Evolutionary conservation across 345 rosid species (phyloP), one percentile per base, ranked within the genome.

Genomic region (Aquilaria malaccensis): DNA sequence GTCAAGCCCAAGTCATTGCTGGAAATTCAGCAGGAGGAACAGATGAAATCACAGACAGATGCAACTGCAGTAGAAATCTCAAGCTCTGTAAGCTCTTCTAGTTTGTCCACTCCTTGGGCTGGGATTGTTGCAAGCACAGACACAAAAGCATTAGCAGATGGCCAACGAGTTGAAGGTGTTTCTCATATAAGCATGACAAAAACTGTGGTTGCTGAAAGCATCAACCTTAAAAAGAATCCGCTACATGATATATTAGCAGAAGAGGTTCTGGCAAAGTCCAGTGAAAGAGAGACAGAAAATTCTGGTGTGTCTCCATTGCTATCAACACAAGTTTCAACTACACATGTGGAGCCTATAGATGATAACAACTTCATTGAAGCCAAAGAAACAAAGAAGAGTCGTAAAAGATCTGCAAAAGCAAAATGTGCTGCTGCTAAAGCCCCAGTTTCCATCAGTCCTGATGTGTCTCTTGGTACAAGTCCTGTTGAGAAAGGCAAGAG

Each of bases 21-120:
- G 77, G 99, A 95, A 79, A 95, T 95, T 78, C 99, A 95, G 72
- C 80, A 78, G 82, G 99, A 95, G 69, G 97, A 95, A 73, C 88
- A 86, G 70, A 85, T 74, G 81, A 88, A 58, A 68, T 80, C 82
- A 30, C 86, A 79, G 73, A 68, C 71, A 3, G 89, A 85, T 76
- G 66, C 76, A 47, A 67, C 74, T 52, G 89, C 80, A 62, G 71
- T 91, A 50, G 93, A 88, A 66, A 55, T 63, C n/a, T 59, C 71
- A 58, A 13, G 76, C 51, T 61, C 81, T 60, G 80, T 76, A 45
- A 71, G 45, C 66, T 68, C 92, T 46, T 53, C 64, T 59, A 76
- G 74, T 67, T 55, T 63, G 52, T 60, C 87, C 43, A 54, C 85
- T 63, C 95, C 96, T 33, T 90, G 96, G 99, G 78, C 77, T 70